These are phyloP conservation scores for Pichia sp. DNA, from an alignment of 1,139 yeast species.

Conservation along the genomic window DNA sequence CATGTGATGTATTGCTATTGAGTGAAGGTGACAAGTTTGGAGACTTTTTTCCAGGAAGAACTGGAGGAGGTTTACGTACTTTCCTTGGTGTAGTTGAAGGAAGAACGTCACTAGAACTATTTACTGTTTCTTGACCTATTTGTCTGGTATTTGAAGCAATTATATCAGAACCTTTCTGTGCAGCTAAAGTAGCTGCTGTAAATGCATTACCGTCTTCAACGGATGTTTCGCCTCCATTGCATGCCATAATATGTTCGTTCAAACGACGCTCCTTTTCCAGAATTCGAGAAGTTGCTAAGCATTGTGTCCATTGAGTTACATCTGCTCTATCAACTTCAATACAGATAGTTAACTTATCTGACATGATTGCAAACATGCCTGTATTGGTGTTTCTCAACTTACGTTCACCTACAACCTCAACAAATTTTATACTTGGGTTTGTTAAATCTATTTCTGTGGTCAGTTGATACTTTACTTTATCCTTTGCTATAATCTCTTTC, in stretches of 20 bases:
- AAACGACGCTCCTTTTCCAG: constrained; percentile 39
- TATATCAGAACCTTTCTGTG: constrained; percentile 6
- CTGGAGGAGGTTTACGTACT: neutral
- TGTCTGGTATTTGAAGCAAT: neutral
- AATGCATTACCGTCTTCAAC: constrained; percentile 13
- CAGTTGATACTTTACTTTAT: constrained; percentile 31
- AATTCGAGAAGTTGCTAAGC: constrained; percentile 42
- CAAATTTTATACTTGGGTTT: constrained; percentile 44
- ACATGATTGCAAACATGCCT: constrained; percentile 49
- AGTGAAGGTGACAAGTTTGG: neutral
- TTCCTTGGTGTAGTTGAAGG: neutral
- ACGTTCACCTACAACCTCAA: constrained; percentile 40
- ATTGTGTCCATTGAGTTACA: constrained; percentile 48
- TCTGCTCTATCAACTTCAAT: constrained; percentile 55
- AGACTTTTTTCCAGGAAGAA: neutral
- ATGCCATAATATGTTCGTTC: constrained; percentile 24
- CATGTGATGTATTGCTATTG: neutral
- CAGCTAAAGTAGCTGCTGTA: constrained; percentile 29
- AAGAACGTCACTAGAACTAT: neutral
- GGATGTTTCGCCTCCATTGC: constrained; percentile 26
- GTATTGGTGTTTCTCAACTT: constrained; percentile 28
- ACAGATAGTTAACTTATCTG: constrained; percentile 39
- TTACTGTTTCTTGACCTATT: too few relatives aligned
- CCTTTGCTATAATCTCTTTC: constrained; percentile 24
- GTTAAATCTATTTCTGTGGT: constrained; percentile 43